Evolutionary conservation across 805 yeast genomes (phyloP).

Genomic region (Ogataea trehaloabstinens): DNA sequence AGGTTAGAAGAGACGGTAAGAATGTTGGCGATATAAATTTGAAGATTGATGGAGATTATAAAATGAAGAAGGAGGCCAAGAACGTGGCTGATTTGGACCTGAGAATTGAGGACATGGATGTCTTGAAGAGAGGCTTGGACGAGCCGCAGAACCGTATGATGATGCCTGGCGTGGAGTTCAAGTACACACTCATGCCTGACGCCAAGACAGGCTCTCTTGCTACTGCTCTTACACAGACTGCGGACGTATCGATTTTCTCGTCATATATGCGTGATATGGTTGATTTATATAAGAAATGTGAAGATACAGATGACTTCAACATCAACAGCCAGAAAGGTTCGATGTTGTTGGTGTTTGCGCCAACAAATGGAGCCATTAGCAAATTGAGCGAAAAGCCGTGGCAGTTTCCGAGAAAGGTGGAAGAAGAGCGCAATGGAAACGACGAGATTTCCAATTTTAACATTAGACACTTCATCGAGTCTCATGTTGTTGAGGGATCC

Average conservation of each 20-base stretch:
- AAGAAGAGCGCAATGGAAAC: constrained; percentile 39
- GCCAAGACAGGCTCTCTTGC: constrained; percentile 29
- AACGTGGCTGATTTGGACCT: constrained; percentile 18
- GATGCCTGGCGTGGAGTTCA: constrained; percentile 15
- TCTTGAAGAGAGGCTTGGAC: constrained; percentile 22
- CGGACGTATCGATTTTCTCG: constrained; percentile 59
- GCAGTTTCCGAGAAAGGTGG: constrained; percentile 65
- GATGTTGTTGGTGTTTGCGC: constrained; percentile 62
- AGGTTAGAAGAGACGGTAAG: constrained; percentile 16
- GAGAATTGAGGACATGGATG: constrained; percentile 13
- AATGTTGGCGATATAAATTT: constrained; percentile 8
- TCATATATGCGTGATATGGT: constrained; percentile 67
- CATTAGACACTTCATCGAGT: constrained; percentile 54
- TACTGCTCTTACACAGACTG: constrained; percentile 37
- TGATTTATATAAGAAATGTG: constrained; percentile 47
- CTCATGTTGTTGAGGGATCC: constrained; percentile 52
- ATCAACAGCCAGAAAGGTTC: constrained; percentile 20
- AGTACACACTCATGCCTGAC: constrained; percentile 26
- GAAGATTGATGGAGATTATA: constrained; percentile 4
- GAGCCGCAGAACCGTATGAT: constrained; percentile 6
- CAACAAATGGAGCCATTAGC: constrained; percentile 60
- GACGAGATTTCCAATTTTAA: constrained; percentile 53
- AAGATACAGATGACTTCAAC: constrained; percentile 24
- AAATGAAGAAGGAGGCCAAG: constrained; percentile 14
- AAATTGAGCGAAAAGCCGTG: constrained; percentile 64